Percentiles rank a stretch among this genome's conserved stretches.
Conservation (phyloP, 2,329 filamentous ascomycete genomes). For the Ceratocystis alfenasii region DNA sequence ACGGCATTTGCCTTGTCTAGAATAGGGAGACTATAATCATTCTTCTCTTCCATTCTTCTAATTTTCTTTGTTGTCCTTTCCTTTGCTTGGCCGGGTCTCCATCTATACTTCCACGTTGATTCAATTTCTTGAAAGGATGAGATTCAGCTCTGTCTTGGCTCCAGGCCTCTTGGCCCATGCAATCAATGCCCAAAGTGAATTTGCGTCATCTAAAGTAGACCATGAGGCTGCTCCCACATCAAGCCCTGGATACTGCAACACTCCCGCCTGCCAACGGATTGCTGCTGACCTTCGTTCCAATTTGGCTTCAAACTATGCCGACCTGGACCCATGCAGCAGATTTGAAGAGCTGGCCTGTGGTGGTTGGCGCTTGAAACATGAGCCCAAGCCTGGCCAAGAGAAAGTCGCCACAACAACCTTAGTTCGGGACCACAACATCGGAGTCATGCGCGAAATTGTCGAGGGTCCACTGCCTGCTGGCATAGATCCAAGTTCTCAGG, state of each 20-base stretch:
- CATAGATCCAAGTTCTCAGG: slow-evolving; percentile 29
- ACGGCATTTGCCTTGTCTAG: no score
- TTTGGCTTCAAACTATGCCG: slow-evolving; percentile 37
- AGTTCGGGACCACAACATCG: slow-evolving; percentile 49
- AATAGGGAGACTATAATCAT: no score
- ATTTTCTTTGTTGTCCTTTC: no score
- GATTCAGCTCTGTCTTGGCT: background rate
- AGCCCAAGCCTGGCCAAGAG: slow-evolving; percentile 52
- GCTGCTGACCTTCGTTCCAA: slow-evolving; percentile 28
- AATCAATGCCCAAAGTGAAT: background rate
- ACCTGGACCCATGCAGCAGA: slow-evolving; percentile 55
- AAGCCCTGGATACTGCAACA: slow-evolving; percentile 22
- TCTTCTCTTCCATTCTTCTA: no score
- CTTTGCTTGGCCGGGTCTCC: no score
- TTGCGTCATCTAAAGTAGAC: no score
- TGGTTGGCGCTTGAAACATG: slow-evolving; percentile 52
- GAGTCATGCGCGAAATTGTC: slow-evolving; percentile 49
- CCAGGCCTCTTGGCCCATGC: background rate
- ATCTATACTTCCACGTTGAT: no score
- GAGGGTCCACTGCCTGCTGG: slow-evolving; percentile 43
- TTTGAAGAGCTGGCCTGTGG: slow-evolving; percentile 58
- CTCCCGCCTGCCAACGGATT: slow-evolving; percentile 28
- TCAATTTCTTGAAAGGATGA: background rate
- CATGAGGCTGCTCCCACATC: no score
- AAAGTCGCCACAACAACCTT: slow-evolving; percentile 48